Base-by-base conservation (phyloP, 495 filamentous ascomycete species). In the Chaetomidium leptoderma region DNA sequence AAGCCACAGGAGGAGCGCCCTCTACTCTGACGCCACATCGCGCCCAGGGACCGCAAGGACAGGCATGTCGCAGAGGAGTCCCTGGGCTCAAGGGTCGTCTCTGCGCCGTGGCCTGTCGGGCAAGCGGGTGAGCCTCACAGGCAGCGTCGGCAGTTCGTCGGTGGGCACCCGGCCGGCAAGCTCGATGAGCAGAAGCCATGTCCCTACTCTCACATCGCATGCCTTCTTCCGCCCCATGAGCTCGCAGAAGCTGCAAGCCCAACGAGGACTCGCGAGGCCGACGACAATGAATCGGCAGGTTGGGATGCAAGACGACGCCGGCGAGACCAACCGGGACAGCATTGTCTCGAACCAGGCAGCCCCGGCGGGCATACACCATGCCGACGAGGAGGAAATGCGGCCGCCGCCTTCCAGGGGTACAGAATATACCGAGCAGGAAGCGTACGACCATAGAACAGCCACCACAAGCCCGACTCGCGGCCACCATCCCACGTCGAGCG, bases 221-320 rank as follows among this genome's bases (percentile, higher is more conserved):
- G 92, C 87, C 19, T 97, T 98, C 71, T 96, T 96, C 64, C 86
- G 86, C 9, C 93, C 93, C 17, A 95, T 98, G 93, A 97, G 91
- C 73, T 95, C 91, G 23, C 92, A 97, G 70, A 84, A 89, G 67
- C 77, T 97, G 47, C 93, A 98, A 71, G 92, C 91, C 50, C 95
- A 97, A 69, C 78, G 93, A 66, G 85, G 84, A 45, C 77, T 80
- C 19, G 59, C 71, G 13, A 68, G 77, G 33, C 72, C 76, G 9
- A 53, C 69, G 9, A 71, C 71, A 13, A 66, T 69, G 58, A 68
- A 59, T 17, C 69, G 76, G 54, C 72, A 68, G 47, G 60, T 73
- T 40, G 53, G 67, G 57, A 45, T 65, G 3, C 53, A 66, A 10
- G 73, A 76, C 17, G 70, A 71, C 17, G 60, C 64, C 33, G 53